A percentile compares a stretch with the other conserved stretches of the same genome.
phyloP scores from a whole-genome alignment of 257 asterid genomes.

The Jaltomata sinuosa region DNA sequence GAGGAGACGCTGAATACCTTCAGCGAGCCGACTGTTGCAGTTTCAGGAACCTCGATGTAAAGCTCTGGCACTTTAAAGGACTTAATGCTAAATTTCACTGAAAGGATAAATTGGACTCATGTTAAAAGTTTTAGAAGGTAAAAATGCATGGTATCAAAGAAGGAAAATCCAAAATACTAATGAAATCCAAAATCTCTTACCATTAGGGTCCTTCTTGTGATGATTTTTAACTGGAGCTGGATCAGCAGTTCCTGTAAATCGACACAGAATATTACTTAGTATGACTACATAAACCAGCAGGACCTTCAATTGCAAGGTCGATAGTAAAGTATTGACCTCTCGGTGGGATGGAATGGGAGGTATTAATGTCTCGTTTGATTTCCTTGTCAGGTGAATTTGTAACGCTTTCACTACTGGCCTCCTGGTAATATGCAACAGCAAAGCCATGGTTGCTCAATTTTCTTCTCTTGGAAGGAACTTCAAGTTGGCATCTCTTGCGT shows the following conservation, averaged over 20 bases:
- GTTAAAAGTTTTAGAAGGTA: not conserved
- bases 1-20: conserved; percentile 40
- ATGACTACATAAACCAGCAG: not conserved
- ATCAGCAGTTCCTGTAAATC: conserved; percentile 35
- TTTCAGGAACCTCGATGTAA: conserved; percentile 91
- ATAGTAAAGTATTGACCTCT: conserved; percentile 25
- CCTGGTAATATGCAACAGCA: conserved; percentile 46
- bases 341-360: conserved; percentile 1
- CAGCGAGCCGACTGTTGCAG: conserved; percentile 78
- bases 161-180: not conserved
- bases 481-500: conserved; percentile 40
- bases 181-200: conserved; percentile 19
- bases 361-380: conserved; percentile 14
- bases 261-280: conserved; percentile 10
- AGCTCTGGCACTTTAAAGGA: conserved; percentile 96
- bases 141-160: not conserved
- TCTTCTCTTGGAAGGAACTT: conserved; percentile 61
- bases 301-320: not conserved
- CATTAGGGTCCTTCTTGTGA: conserved; percentile 47
- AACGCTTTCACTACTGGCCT: conserved; percentile 59
- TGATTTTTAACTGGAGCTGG: conserved; percentile 31
- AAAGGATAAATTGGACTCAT: not conserved
- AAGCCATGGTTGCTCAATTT: conserved; percentile 44
- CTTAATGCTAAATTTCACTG: conserved; percentile 89
- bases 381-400: conserved; percentile 53